These are phyloP conservation scores for Chlamydomonas sphaeroides DNA, from an alignment of 139 green algal genomes.

Conservation along the genomic window DNA sequence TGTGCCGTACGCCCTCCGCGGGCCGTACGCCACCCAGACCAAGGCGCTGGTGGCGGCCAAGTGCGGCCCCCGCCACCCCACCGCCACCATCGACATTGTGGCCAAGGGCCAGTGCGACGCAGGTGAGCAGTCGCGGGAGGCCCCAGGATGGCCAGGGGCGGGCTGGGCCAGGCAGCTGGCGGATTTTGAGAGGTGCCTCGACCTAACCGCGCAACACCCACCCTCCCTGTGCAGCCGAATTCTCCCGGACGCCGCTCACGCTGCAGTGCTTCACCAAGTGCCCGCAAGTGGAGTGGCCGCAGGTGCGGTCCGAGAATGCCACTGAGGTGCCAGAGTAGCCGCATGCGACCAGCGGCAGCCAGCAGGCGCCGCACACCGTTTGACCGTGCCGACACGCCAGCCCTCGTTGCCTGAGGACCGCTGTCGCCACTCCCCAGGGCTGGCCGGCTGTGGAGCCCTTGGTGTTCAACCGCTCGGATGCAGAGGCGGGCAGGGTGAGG, in stretches of 20 bases:
- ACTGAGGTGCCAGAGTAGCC: too few relatives aligned
- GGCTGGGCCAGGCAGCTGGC: too few relatives aligned
- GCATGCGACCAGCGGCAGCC: too few relatives aligned
- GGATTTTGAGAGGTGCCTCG: too few relatives aligned
- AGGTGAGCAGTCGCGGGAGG: too few relatives aligned
- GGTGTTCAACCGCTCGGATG: not conserved
- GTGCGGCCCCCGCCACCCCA: not conserved
- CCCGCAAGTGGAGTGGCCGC: not conserved
- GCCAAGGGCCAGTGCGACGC: not conserved
- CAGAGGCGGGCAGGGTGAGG: not conserved
- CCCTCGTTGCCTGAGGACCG: too few relatives aligned
- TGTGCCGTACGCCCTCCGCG: not conserved
- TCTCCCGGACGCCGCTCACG: not conserved
- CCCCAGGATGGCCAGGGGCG: too few relatives aligned
- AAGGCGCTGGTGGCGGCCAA: not conserved
- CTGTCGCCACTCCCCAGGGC: not conserved
- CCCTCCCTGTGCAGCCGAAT: too few relatives aligned
- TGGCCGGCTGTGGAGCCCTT: not conserved
- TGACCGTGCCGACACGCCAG: too few relatives aligned
- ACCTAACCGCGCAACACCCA: too few relatives aligned
- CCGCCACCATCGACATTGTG: too few relatives aligned
- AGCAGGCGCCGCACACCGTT: too few relatives aligned
- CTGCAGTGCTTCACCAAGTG: not conserved
- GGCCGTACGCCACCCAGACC: not conserved
- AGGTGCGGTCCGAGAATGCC: not conserved